These are phyloP conservation scores for Tricharina praecox DNA, from an alignment of 495 filamentous ascomycete genomes.

Conservation along the genomic window DNA sequence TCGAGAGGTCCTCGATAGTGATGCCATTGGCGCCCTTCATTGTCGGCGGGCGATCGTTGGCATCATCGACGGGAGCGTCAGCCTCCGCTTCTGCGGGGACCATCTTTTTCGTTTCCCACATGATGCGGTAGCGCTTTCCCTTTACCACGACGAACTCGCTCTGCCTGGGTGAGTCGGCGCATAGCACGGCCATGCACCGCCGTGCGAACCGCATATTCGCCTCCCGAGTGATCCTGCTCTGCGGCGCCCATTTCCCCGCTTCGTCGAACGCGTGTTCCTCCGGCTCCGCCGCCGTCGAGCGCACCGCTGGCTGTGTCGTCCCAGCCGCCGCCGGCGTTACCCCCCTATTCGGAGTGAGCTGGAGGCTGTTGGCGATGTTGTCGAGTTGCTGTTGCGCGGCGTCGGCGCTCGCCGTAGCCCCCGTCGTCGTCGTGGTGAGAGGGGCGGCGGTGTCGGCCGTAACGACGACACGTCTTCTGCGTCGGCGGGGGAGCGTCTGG, in stretches of 20 bases:
- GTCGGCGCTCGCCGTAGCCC: too few species aligned
- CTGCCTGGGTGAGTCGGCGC: constrained; percentile 19
- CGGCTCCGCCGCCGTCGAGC: constrained; percentile 23
- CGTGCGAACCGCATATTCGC: constrained; percentile 39
- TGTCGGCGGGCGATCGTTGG: neutral
- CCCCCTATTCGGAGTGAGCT: too few species aligned
- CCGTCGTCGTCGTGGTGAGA: too few species aligned
- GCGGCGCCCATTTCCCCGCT: constrained; percentile 36
- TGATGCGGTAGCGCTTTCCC: constrained; percentile 17
- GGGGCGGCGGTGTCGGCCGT: too few species aligned
- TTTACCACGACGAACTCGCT: constrained; percentile 23
- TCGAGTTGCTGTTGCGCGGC: neutral
- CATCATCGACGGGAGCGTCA: neutral
- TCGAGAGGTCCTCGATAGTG: neutral
- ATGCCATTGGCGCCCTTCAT: neutral
- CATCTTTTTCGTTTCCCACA: constrained; percentile 19
- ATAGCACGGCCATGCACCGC: constrained; percentile 36
- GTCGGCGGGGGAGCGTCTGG: constrained; percentile 35
- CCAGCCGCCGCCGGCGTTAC: too few species aligned
- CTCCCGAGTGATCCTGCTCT: constrained; percentile 31
- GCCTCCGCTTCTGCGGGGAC: constrained; percentile 11
- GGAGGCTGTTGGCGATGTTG: constrained; percentile 23
- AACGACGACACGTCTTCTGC: constrained; percentile 30
- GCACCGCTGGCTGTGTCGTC: too few species aligned
- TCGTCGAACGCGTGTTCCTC: constrained; percentile 15